A percentile compares a stretch with the other conserved stretches of the same genome.
These are phyloP conservation scores for Insectozyma bohioensis DNA, from an alignment of 1,139 yeast genomes.

Conservation along the genomic window DNA sequence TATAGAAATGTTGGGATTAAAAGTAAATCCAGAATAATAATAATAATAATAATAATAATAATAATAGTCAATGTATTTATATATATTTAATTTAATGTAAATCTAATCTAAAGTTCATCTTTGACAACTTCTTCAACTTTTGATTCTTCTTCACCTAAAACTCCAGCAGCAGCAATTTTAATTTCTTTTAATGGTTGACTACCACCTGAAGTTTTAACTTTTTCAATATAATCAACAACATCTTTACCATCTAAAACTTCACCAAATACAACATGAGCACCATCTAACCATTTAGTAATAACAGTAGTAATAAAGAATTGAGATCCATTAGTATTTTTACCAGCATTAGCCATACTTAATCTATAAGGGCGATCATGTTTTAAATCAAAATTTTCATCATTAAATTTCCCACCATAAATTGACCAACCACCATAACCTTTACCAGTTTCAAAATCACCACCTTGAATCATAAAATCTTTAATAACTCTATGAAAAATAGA, in stretches of 20 bases:
- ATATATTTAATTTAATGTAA: neutral
- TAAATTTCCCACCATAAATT: slow-evolving; percentile 56
- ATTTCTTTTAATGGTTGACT: slow-evolving; percentile 56
- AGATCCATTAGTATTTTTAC: slow-evolving; percentile 61
- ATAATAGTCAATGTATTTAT: slow-evolving; percentile 1
- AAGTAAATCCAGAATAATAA: slow-evolving; percentile 22
- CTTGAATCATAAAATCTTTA: slow-evolving; percentile 60
- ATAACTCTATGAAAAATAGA: slow-evolving; percentile 60
- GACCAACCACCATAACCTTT: slow-evolving; percentile 63
- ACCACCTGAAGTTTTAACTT: slow-evolving; percentile 46
- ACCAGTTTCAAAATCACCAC: slow-evolving; percentile 62
- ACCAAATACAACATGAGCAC: slow-evolving; percentile 79
- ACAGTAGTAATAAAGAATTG: slow-evolving; percentile 68
- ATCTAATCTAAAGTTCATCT: slow-evolving; percentile 31
- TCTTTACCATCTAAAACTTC: slow-evolving; percentile 71
- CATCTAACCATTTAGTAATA: slow-evolving; percentile 63
- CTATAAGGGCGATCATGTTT: slow-evolving; percentile 61
- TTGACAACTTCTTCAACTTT: slow-evolving; percentile 19
- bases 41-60: neutral
- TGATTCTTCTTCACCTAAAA: no score
- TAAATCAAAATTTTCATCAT: slow-evolving; percentile 55
- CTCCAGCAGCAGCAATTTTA: slow-evolving; percentile 48
- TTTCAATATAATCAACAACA: slow-evolving; percentile 55
- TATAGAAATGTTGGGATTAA: slow-evolving; percentile 36
- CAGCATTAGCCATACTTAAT: slow-evolving; percentile 66